Conservation (phyloP, 495 filamentous ascomycete species). For the Penicillium goetzii region DNA sequence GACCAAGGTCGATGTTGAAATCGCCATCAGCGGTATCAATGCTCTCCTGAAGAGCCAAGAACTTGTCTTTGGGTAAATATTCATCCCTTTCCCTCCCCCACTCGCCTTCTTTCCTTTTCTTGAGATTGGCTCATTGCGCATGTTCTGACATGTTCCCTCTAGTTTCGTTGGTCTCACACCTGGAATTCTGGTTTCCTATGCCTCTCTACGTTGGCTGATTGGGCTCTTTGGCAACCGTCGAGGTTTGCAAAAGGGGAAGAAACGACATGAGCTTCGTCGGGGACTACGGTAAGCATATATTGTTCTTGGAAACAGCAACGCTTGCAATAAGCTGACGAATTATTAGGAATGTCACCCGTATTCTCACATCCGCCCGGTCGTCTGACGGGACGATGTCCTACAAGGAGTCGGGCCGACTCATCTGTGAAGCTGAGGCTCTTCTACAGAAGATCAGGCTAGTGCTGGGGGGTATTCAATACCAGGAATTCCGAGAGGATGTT, state of each 20-base stretch:
- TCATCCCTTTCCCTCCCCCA: neutral
- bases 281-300: constrained; percentile 62
- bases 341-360: constrained; percentile 77
- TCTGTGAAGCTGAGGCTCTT: constrained; percentile 85
- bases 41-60: constrained; percentile 92
- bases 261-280: constrained; percentile 67
- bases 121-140: neutral
- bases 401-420: constrained; percentile 85
- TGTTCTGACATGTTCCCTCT: constrained; percentile 24
- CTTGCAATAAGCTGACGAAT: constrained; percentile 5
- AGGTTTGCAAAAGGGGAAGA: constrained; percentile 61
- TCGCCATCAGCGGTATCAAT: constrained; percentile 94
- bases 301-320: neutral
- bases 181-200: constrained; percentile 80
- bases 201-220: constrained; percentile 71
- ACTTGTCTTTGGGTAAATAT: constrained; percentile 78
- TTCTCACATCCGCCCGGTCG: constrained; percentile 65
- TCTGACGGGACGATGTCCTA: constrained; percentile 72
- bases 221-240: constrained; percentile 66
- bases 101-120: neutral
- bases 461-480: constrained; percentile 70
- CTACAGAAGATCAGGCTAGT: constrained; percentile 64
- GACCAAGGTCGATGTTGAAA: constrained; percentile 97
- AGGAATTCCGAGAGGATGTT: constrained; percentile 84
- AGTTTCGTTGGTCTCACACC: constrained; percentile 90